phyloP scores from a whole-genome alignment of 768 basidiomycete species.

The Boletellus ananas region DNA sequence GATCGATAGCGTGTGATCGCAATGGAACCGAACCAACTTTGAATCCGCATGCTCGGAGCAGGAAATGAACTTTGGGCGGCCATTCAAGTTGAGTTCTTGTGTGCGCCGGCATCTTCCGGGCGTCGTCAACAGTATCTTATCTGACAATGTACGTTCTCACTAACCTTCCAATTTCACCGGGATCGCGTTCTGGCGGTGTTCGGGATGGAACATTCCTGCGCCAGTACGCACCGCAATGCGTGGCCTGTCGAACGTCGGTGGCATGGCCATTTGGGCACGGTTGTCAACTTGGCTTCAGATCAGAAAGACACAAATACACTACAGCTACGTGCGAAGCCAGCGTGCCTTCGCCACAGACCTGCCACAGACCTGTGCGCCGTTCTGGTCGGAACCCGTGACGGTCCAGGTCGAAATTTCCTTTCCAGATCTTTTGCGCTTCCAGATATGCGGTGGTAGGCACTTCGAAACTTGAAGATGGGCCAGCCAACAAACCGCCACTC shows the following conservation, averaged over 20 bases:
- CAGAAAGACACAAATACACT: too few relatives aligned
- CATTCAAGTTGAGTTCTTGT: not conserved
- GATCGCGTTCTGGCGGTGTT: not conserved
- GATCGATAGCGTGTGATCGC: not conserved
- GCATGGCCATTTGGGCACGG: too few relatives aligned
- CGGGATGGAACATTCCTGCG: not conserved
- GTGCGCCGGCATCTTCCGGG: conserved; percentile 15
- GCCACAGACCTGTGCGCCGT: conserved; percentile 14
- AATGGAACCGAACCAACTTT: not conserved
- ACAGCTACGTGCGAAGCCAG: conserved; percentile 1
- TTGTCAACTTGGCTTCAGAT: too few relatives aligned
- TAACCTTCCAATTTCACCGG: not conserved
- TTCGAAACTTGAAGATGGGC: too few relatives aligned
- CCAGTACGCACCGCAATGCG: too few relatives aligned
- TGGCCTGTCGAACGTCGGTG: too few relatives aligned
- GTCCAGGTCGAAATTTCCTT: not conserved
- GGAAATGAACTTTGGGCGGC: not conserved
- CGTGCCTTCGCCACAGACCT: conserved; percentile 20
- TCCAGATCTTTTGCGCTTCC: conserved; percentile 12
- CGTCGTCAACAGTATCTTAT: not conserved
- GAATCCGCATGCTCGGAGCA: conserved; percentile 5
- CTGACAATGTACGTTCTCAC: too few relatives aligned
- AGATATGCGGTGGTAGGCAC: conserved; percentile 3
- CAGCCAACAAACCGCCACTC: too few relatives aligned
- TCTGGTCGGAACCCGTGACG: not conserved